A percentile compares a stretch with the other conserved stretches of the same genome.
Evolutionary conservation across 1,284 basidiomycete species (phyloP).

Genomic region (Ustilago hordei): DNA sequence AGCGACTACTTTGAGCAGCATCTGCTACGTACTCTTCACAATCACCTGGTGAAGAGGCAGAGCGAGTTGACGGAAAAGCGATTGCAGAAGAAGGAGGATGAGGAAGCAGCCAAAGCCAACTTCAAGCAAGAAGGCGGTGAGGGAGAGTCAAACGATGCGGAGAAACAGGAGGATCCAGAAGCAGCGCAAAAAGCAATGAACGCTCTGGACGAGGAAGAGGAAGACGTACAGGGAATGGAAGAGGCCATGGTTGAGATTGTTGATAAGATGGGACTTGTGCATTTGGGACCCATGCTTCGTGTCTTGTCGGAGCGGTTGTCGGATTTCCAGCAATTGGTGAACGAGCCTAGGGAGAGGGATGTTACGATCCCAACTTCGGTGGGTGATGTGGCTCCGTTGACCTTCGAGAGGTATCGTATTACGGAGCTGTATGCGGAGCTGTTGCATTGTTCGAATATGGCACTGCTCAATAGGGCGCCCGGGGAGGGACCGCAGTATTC

Average conservation of each 20-base stretch:
- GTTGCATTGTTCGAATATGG: constrained; percentile 98
- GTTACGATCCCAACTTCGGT: constrained; percentile 66
- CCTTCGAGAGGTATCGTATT: constrained; percentile 95
- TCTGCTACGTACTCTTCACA: constrained; percentile 93
- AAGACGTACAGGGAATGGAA: constrained; percentile 75
- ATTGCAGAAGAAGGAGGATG: constrained; percentile 64
- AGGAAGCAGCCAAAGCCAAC: constrained; percentile 54
- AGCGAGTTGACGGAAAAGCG: constrained; percentile 73
- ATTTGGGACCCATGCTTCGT: constrained; percentile 86
- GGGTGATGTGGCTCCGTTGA: constrained; percentile 78
- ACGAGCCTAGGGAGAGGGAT: constrained; percentile 81
- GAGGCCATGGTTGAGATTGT: constrained; percentile 86
- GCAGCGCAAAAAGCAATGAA: constrained; percentile 74
- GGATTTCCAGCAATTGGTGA: constrained; percentile 80
- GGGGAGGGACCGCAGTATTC: constrained; percentile 67
- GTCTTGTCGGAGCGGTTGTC: constrained; percentile 80
- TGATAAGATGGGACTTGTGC: constrained; percentile 90
- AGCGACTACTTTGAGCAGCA: constrained; percentile 99
- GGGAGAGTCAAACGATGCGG: constrained; percentile 10
- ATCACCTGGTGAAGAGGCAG: constrained; percentile 86
- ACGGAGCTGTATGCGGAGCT: constrained; percentile 97
- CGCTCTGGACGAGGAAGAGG: constrained; percentile 59
- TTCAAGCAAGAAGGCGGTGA: constrained; percentile 12
- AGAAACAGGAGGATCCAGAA: constrained; percentile 40
- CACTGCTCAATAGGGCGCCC: constrained; percentile 82